These are phyloP conservation scores for Lachnum nothofagi DNA, from an alignment of 2,329 filamentous ascomycete species.

Conservation along the genomic window DNA sequence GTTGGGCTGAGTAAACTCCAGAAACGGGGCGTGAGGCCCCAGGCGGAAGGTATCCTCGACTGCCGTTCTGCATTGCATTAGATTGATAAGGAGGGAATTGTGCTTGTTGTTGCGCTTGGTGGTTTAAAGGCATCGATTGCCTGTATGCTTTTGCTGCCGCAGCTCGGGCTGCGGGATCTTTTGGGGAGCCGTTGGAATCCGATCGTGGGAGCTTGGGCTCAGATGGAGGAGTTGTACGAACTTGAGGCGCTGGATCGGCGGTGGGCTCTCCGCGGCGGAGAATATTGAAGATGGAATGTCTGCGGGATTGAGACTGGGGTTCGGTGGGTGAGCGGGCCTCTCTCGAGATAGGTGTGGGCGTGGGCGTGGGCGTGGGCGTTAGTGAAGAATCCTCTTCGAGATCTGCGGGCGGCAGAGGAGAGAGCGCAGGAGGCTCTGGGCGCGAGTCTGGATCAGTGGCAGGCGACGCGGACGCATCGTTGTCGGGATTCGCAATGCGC, in stretches of 20 bases:
- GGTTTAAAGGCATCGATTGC: slow-evolving; percentile 39
- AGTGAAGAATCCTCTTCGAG: background rate
- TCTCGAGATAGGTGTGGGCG: slow-evolving; percentile 20
- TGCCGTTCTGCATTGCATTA: slow-evolving; percentile 37
- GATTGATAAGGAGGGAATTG: slow-evolving; percentile 40
- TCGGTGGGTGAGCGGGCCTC: slow-evolving; percentile 27
- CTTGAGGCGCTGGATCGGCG: slow-evolving; percentile 18
- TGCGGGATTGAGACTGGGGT: slow-evolving; percentile 24
- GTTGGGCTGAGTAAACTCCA: slow-evolving; percentile 40
- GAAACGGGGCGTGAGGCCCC: slow-evolving; percentile 40
- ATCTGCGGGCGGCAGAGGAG: background rate
- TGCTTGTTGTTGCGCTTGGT: slow-evolving; percentile 40
- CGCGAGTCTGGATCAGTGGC: slow-evolving; percentile 19
- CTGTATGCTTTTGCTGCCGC: slow-evolving; percentile 35
- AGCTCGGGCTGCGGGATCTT: slow-evolving; percentile 25
- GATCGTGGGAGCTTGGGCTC: slow-evolving; percentile 20
- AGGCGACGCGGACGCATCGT: slow-evolving; percentile 38
- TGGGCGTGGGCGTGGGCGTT: slow-evolving; percentile 7
- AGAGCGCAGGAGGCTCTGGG: slow-evolving; percentile 12
- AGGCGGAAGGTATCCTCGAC: slow-evolving; percentile 34
- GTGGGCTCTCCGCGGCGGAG: slow-evolving; percentile 30
- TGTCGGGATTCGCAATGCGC: slow-evolving; percentile 94
- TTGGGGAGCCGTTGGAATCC: slow-evolving; percentile 27
- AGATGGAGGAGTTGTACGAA: slow-evolving; percentile 19
- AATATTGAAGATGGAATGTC: slow-evolving; percentile 34